Percentiles rank a stretch among this genome's conserved stretches.
Evolutionary conservation across 495 filamentous ascomycete species (phyloP).

Genomic region (Chaetomidium leptoderma): DNA sequence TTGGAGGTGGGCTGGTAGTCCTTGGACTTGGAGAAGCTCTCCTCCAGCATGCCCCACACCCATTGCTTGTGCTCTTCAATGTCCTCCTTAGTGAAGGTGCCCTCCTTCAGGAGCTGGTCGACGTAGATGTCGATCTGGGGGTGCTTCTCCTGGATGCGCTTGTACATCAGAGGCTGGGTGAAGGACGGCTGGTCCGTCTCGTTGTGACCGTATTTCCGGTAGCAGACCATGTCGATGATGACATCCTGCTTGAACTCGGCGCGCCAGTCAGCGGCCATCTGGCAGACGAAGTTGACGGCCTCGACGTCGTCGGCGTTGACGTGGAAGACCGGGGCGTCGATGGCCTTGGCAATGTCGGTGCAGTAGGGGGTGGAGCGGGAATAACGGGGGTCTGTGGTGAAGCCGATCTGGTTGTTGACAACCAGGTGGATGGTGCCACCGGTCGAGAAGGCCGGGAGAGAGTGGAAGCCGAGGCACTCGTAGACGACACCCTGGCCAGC

Average conservation of each 20-base stretch:
- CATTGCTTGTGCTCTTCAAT: constrained; percentile 99
- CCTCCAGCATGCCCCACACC: constrained; percentile 98
- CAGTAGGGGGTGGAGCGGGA: constrained; percentile 97
- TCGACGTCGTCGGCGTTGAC: constrained; percentile 98
- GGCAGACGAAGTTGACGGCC: constrained; percentile 96
- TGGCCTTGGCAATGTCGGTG: constrained; percentile 97
- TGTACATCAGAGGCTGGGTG: constrained; percentile 99
- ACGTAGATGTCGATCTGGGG: constrained; percentile 83
- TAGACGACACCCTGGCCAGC: constrained; percentile 96
- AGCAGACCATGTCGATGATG: constrained; percentile 96
- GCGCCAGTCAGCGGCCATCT: constrained; percentile 93
- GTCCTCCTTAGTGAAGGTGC: constrained; percentile 94
- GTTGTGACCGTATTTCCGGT: constrained; percentile 98
- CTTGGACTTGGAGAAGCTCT: constrained; percentile 93
- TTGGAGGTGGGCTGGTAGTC: constrained; percentile 95
- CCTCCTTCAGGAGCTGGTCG: constrained; percentile 79
- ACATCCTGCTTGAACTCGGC: constrained; percentile 97
- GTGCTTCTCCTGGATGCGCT: constrained; percentile 78
- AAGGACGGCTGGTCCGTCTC: constrained; percentile 99
- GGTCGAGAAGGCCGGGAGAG: constrained; percentile 90
- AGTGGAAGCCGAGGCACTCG: constrained; percentile 96
- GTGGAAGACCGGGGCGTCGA: constrained; percentile 97
- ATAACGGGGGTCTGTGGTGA: constrained; percentile 98
- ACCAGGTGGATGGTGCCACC: constrained; percentile 96
- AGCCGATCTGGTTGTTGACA: constrained; percentile 99